Base-by-base conservation (phyloP, 1,139 yeast genomes). In the Debaryomycetaceae sp. region DNA sequence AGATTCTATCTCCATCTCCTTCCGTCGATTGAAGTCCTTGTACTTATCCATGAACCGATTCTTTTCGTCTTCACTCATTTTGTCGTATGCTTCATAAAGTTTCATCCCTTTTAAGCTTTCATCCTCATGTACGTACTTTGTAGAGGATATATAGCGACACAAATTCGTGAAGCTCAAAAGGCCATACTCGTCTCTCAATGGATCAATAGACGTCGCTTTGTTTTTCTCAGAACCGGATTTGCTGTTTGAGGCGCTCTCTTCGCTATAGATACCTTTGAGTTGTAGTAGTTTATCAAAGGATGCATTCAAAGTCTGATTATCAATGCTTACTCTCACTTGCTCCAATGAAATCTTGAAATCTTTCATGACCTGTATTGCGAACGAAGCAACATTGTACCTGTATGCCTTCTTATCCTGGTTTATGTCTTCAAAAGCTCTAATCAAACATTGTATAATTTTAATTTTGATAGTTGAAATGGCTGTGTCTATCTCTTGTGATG, bases 1-100 rank as follows among this genome's bases (percentile, higher is more conserved):
- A 40, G 42, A 24, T 29, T 69, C 75, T 5, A 68, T 48, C 5
- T 53, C 48, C 8, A 55, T 43, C 44, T 69, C 69, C 45, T 65
- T 68, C 6, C 38, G 38, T 31, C 40, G 44, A 48, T 62, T 68
- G 49, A 56, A 62, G 5, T 46, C 38, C 14, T 52, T 48, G 48
- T 71, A 72, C 4, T 56, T 48, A 1, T 49, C 36, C 60, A 65
- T 49, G 45, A 72, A 69, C 1, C 23, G 23, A 2, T 34, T 31
- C 29, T 48, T 47, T 5, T 53, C 45, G 2, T 42, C 27, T 6
- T 37, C 42, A 1, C 42, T 8, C 7, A 63, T 43, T 2, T 36
- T 11, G 17, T 62, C 62, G 38, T 51, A 60, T 6, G 56, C 42
- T 11, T 58, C 52, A 42, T 56, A 61, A 39, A 62, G 24, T 24